Base-by-base conservation (phyloP, 129 eudicot species). In the Scalesia atractyloides region DNA sequence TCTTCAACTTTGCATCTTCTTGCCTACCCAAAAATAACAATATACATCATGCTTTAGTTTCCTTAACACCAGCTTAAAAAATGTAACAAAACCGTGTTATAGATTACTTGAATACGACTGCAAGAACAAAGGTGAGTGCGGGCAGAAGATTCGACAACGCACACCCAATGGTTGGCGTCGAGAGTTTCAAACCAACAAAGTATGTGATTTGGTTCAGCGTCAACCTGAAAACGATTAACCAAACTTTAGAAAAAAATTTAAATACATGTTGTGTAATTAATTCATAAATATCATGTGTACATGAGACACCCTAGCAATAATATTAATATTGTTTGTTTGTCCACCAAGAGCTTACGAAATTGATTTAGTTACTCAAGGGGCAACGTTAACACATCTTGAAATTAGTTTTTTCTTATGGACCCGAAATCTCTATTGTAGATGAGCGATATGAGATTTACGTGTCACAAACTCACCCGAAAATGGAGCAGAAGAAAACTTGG, bases 141-240 rank as follows among this genome's bases (percentile, higher is more conserved):
- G 98, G 98, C 39, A 80, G 81, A 7, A 87, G 69, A 79, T 92
- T 92, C 34, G 84, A 66, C 53, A 92, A 52, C 30, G 98, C 96
- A 60, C 97, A 90, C 15, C 91, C 88, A 13, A 90, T 79, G 10
- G 98, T 94, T n/a, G 98, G 97, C 5, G 91, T 94, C 0, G 97
- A 84, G 80, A 86, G 72, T 81, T 90, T 87, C 53, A 94, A 71
- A 24, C 98, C 98, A 26, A 94, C 83, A 53, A 86, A 90, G 76
- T 90, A 94, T 1, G 89, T 77, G 9, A 81, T 74, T 78, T 89
- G 97, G 63, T 94, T 94, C 70, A 88, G 1, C 10, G 91, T 82
- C 16, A 89, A 72, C 57, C 93, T 94, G 91, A 26, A 14, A 60
- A 33, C 43, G 3, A 20, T 22, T 24, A 13, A n/a, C 20, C 36